Base-by-base conservation (phyloP, 106 monocot genomes). In the Allium cepa region DNA sequence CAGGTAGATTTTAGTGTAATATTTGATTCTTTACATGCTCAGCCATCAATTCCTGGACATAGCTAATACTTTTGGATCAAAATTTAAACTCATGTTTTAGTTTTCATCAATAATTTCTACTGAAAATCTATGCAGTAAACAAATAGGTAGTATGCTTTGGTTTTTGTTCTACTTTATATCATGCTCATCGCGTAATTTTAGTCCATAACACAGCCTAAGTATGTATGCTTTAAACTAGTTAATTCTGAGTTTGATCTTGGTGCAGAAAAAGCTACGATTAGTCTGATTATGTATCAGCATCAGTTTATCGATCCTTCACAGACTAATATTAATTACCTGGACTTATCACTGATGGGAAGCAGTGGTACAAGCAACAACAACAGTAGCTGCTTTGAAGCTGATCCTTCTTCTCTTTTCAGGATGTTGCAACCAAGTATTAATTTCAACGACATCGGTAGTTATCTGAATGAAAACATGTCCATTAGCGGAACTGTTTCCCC, bases 241-340 rank as follows among this genome's bases (percentile, higher is more conserved):
- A 63, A 45, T 36, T 36, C 36, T 36, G 1, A 36, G 36, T 5
- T 36, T 36, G 36, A 36, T 36, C 36, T 36, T 36, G 36, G 36
- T 36, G 36, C 36, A 36, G 36, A 36, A 36, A 36, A 36, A 11
- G 50, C 28, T n/a, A 17, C 8, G 10, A 0, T 17, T 11, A 8
- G 7, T 14, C 18, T 60, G 0, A 50, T 61, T 26, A 53, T 68
- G 66, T 56, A 64, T n/a, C 49, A 75, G 3, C 67, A 60, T 7
- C 18, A 22, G 14, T 53, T 51, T 15, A 74, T 26, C 7, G 70
- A 56, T 14, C 61, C 67, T 12, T 58, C 57, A 5, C 69, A 73
- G 9, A 55, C 71, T 11, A n/a, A 60, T 50, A 8, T 50, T 1
- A 65, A 55, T 57, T 66, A 78, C 55, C 65, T 55, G n/a, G 77